These are phyloP conservation scores for Acorus calamus DNA, from an alignment of 106 monocot genomes.

Conservation along the genomic window DNA sequence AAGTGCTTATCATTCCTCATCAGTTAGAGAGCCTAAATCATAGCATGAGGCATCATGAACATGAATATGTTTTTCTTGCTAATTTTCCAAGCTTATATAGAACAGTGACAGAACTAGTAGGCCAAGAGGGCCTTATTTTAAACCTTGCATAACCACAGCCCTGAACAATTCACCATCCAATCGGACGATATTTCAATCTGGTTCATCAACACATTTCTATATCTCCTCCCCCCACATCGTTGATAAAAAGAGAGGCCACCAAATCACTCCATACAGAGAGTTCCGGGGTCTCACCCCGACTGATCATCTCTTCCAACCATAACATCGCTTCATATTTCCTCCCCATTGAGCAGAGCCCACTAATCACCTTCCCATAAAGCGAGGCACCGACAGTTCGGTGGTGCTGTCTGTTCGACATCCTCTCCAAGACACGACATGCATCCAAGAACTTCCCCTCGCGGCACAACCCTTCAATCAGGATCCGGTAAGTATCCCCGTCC, in stretches of 20 bases:
- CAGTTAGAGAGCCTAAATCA: too few species aligned
- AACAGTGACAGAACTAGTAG: too few species aligned
- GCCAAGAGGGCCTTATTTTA: too few species aligned
- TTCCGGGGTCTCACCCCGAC: slow-evolving; percentile 42
- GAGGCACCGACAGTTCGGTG: slow-evolving; percentile 12
- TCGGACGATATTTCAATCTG: too few species aligned
- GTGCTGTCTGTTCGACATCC: slow-evolving; percentile 50
- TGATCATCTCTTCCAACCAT: slow-evolving; percentile 86
- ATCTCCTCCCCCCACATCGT: too few species aligned
- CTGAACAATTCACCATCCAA: too few species aligned
- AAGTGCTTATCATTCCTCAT: too few species aligned
- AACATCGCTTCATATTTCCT: slow-evolving; percentile 65
- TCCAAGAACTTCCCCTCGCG: slow-evolving; percentile 31
- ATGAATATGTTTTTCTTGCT: too few species aligned
- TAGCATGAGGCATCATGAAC: too few species aligned
- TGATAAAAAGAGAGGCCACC: slow-evolving; percentile 13
- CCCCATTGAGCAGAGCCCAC: slow-evolving; percentile 43
- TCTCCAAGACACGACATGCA: slow-evolving; percentile 50
- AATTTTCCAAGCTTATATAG: too few species aligned
- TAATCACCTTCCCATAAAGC: slow-evolving; percentile 27
- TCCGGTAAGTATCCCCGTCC: slow-evolving; percentile 46
- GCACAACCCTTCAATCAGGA: slow-evolving; percentile 55
- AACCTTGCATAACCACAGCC: too few species aligned
- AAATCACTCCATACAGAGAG: slow-evolving; percentile 45
- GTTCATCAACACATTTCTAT: too few species aligned